phyloP scores from a whole-genome alignment of 2,329 filamentous ascomycete species.

The Colletotrichum eremochloae region DNA sequence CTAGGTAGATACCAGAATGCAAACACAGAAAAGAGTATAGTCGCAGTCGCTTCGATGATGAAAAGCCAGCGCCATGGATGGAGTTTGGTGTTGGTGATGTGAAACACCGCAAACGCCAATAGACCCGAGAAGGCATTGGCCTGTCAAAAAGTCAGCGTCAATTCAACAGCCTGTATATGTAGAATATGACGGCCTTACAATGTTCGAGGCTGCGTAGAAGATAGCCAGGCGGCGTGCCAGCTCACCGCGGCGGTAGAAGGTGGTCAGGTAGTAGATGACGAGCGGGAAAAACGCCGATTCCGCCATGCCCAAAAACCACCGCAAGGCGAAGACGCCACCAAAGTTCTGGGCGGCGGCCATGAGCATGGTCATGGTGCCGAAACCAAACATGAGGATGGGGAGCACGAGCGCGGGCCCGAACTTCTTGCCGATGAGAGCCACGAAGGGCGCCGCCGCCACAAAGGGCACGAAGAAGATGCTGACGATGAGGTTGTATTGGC shows the following conservation, averaged over 20 bases:
- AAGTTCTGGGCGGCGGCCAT: constrained; percentile 45
- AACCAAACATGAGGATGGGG: constrained; percentile 79
- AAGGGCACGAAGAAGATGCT: constrained; percentile 83
- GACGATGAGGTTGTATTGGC: constrained; percentile 79
- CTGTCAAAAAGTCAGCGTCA: background rate
- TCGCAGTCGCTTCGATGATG: constrained; percentile 66
- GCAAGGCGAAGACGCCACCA: constrained; percentile 40
- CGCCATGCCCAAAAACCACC: constrained; percentile 43
- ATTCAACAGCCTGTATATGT: background rate
- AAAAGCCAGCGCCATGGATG: constrained; percentile 65
- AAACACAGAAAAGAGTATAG: constrained; percentile 72
- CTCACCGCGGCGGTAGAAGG: constrained; percentile 43
- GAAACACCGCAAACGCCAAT: constrained; percentile 46
- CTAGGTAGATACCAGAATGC: constrained; percentile 78
- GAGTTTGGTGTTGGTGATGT: constrained; percentile 59
- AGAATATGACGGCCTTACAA: constrained; percentile 19
- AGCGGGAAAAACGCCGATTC: constrained; percentile 43
- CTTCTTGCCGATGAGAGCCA: constrained; percentile 76
- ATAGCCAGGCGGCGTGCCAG: constrained; percentile 40
- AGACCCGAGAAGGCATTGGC: constrained; percentile 39
- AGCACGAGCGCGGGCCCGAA: constrained; percentile 76
- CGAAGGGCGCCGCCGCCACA: constrained; percentile 71
- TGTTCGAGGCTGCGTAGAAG: constrained; percentile 43
- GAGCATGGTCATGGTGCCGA: constrained; percentile 66
- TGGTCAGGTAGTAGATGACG: constrained; percentile 44